These are phyloP conservation scores for Gastrodia elata DNA, from an alignment of 106 monocot species.

Conservation along the genomic window DNA sequence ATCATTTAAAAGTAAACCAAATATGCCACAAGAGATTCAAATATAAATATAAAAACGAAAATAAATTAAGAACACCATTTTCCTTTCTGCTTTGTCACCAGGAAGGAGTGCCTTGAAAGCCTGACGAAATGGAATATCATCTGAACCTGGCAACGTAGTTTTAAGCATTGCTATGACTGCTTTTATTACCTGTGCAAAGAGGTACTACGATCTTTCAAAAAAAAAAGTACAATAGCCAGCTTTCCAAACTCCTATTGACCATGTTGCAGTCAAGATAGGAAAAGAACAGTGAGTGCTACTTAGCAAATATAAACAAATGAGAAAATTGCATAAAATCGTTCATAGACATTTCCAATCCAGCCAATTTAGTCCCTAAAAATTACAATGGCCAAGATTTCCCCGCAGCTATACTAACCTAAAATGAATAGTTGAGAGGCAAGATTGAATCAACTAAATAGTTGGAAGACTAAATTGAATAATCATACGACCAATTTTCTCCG, in stretches of 20 bases:
- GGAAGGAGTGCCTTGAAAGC: slow-evolving; percentile 74
- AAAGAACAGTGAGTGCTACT: not conserved
- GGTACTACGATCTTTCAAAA: too few relatives aligned
- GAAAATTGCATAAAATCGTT: too few relatives aligned
- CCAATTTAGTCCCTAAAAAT: too few relatives aligned
- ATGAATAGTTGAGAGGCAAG: too few relatives aligned
- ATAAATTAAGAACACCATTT: slow-evolving; percentile 37
- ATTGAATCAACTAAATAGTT: too few relatives aligned
- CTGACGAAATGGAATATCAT: slow-evolving; percentile 64
- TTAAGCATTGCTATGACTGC: slow-evolving; percentile 66
- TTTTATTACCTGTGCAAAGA: slow-evolving; percentile 57
- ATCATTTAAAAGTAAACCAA: not conserved
- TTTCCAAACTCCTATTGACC: not conserved
- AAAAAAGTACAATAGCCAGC: not conserved
- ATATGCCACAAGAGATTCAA: slow-evolving; percentile 3
- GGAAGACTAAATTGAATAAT: too few relatives aligned
- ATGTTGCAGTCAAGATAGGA: not conserved
- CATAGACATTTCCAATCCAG: too few relatives aligned
- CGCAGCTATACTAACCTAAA: too few relatives aligned
- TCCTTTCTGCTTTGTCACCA: slow-evolving; percentile 77
- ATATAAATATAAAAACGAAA: slow-evolving; percentile 2
- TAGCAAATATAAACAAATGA: not conserved
- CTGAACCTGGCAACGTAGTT: slow-evolving; percentile 64
- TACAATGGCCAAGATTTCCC: too few relatives aligned
- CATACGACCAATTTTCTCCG: too few relatives aligned